Base-by-base conservation (phyloP, 148 eudicot species). In the Simmondsia chinensis region DNA sequence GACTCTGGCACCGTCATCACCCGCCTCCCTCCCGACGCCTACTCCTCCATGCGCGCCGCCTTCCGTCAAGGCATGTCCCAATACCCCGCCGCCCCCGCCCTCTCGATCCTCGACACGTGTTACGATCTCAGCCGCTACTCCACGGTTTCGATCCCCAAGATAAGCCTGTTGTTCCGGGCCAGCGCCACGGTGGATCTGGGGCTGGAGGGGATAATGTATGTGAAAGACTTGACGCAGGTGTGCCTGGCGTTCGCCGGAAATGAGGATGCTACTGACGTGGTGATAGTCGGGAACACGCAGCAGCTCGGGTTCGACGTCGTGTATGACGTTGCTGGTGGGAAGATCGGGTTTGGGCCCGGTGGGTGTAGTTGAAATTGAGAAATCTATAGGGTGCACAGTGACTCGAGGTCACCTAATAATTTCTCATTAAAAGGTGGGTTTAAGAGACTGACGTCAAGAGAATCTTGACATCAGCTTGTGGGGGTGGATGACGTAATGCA, bases 1-100 rank as follows among this genome's bases (percentile, higher is more conserved):
- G 95, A 85, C 55, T 85, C 95, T 1, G 95, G 95, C 34, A 85
- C 95, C 0, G 89, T 85, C 4, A 80, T 85, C 27, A 66, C 89
- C 2, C 60, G 95, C 54, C 73, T 85, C 3, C 64, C 72, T 5
- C 89, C 86, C 6, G 64, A 82, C 1, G 32, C 72, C 2, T 85
- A 85, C 54, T 33, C 3, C 0, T 69, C 59, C 24, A 22, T 85
- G 8, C 74, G 63, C 46, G 49, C 60, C 0, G 95, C 74, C 44
- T 85, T 85, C 61, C 21, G 56, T 52, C 74, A 70, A 49, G 85
- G 77, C 42, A 76, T 87, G 54, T 67, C 76, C 0, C 83, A 73
- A 12, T 83, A 45, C 35, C 86, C 86, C 0, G 9, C 54, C 7
- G 96, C 81, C 1, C 83, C 82, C 0, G 48, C 63, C 3, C 77